These are phyloP conservation scores for Purpureocillium lavendulum DNA, from an alignment of 2,329 filamentous ascomycete genomes.

Conservation along the genomic window DNA sequence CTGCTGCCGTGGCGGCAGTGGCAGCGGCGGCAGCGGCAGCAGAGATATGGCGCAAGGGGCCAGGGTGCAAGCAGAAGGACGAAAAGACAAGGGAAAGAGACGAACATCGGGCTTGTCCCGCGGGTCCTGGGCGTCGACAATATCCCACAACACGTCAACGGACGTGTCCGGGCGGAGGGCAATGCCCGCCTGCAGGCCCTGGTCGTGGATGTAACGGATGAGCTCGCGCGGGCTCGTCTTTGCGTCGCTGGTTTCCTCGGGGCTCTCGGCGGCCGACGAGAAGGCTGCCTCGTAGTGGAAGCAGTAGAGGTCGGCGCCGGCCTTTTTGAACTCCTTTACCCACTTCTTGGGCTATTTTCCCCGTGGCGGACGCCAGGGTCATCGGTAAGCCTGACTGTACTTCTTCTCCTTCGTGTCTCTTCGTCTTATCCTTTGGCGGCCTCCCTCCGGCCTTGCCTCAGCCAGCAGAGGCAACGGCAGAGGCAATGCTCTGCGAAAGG, in stretches of 20 bases:
- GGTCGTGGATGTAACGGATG: conserved; percentile 82
- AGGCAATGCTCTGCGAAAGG: no score
- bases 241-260: conserved; percentile 57
- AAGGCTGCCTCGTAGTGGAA: conserved; percentile 98
- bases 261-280: conserved; percentile 75
- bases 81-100: no score
- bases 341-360: conserved; percentile 81
- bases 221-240: conserved; percentile 79
- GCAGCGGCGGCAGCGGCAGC: no score
- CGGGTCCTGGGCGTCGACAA: conserved; percentile 64
- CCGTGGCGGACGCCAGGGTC: no score
- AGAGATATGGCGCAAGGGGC: no score
- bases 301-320: conserved; percentile 97
- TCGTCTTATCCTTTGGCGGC: no score
- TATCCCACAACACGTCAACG: conserved; percentile 87
- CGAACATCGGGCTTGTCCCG: conserved; percentile 78
- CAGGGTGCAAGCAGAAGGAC: no score
- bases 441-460: no score
- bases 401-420: no score
- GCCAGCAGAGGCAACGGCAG: no score
- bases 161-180: conserved; percentile 90
- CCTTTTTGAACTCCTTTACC: conserved; percentile 90
- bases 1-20: no score
- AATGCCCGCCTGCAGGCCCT: conserved; percentile 83
- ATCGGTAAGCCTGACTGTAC: no score